phyloP scores from a whole-genome alignment of 2,329 filamentous ascomycete species.

The Botrytis medusae region DNA sequence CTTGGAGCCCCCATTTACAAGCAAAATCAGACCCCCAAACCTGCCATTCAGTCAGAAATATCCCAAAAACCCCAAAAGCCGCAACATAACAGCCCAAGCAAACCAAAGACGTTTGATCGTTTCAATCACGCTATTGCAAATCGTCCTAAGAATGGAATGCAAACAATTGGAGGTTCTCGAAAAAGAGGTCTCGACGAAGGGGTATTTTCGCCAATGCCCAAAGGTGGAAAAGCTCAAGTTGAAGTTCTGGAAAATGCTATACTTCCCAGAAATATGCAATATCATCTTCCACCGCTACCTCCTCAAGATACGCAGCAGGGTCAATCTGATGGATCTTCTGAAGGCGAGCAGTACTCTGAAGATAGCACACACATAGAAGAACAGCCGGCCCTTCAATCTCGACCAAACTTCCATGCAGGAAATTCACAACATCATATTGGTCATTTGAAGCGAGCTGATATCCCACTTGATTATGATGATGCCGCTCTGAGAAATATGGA shows the following conservation, averaged over 20 bases:
- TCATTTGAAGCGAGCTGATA: not conserved
- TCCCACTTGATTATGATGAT: conserved; percentile 18
- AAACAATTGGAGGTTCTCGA: not conserved
- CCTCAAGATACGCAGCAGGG: not conserved
- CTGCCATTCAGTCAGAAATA: not conserved
- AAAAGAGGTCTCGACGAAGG: conserved; percentile 13
- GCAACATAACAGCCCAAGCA: not conserved
- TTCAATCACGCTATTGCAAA: conserved; percentile 9
- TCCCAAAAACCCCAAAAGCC: not conserved
- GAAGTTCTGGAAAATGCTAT: not conserved
- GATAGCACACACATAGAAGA: not conserved
- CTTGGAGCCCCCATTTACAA: not conserved
- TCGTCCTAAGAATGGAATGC: conserved; percentile 1
- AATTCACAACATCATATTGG: not conserved
- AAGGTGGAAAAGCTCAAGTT: conserved; percentile 2
- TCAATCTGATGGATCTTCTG: conserved; percentile 1
- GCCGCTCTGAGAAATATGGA: conserved; percentile 12
- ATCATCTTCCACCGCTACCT: not conserved
- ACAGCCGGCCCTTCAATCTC: conserved; percentile 16
- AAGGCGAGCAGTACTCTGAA: conserved; percentile 14
- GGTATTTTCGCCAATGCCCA: conserved; percentile 6
- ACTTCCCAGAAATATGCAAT: not conserved
- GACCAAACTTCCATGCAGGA: not conserved
- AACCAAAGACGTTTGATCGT: conserved; percentile 7
- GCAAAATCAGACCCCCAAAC: conserved; percentile 12